phyloP scores from a whole-genome alignment of 352 stramenopile genomes.

The Globisporangium recalcitrans region DNA sequence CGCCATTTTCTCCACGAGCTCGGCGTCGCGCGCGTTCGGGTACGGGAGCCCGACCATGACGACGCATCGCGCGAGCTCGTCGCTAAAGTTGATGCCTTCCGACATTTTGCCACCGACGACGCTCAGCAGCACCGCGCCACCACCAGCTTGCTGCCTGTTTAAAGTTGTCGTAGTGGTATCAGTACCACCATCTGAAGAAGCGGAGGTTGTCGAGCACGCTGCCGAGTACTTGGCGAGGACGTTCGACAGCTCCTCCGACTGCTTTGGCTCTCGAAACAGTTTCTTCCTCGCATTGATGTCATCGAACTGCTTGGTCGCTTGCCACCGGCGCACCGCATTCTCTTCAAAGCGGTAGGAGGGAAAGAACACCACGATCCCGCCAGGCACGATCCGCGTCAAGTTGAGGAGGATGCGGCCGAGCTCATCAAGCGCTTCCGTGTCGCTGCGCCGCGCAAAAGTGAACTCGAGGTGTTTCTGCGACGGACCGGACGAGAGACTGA shows the following conservation, averaged over 20 bases:
- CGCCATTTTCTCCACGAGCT: slow-evolving; percentile 97
- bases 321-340: slow-evolving; percentile 83
- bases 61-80: slow-evolving; percentile 95
- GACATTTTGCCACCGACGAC: slow-evolving; percentile 99
- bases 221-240: slow-evolving; percentile 86
- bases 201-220: slow-evolving; percentile 26
- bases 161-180: neutral
- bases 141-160: neutral
- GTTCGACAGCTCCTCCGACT: slow-evolving; percentile 88
- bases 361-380: slow-evolving; percentile 97
- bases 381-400: slow-evolving; percentile 85
- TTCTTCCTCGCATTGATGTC: slow-evolving; percentile 87
- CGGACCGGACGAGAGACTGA: slow-evolving; percentile 73
- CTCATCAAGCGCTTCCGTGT: slow-evolving; percentile 87
- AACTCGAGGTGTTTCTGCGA: slow-evolving; percentile 92
- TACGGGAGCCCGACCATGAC: slow-evolving; percentile 98
- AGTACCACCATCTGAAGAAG: neutral
- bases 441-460: slow-evolving; percentile 77
- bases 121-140: slow-evolving; percentile 90
- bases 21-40: slow-evolving; percentile 93
- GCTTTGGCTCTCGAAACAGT: slow-evolving; percentile 93
- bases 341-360: slow-evolving; percentile 97
- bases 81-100: slow-evolving; percentile 99
- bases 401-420: slow-evolving; percentile 93
- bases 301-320: slow-evolving; percentile 65